Conservation (phyloP, 257 asterid species). For the Solanum etuberosum region DNA sequence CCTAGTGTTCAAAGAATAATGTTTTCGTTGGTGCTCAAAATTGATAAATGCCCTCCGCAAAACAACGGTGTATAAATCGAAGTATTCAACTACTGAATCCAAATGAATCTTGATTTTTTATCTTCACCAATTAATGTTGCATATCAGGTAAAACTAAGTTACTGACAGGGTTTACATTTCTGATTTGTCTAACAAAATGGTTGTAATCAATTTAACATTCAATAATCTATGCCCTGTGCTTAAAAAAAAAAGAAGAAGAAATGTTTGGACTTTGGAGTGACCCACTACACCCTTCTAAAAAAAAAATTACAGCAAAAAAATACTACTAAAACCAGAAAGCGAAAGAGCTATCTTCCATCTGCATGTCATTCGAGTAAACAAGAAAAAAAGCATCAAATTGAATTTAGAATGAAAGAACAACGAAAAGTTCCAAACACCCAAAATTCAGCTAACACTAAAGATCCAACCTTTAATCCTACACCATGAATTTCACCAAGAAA, state of each 20-base stretch:
- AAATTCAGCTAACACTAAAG: background rate
- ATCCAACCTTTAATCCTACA: background rate
- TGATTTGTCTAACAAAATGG: background rate
- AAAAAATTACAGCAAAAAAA: background rate
- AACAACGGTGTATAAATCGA: background rate
- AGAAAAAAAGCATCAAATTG: background rate
- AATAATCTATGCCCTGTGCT: conserved; percentile 2
- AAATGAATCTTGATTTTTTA: background rate
- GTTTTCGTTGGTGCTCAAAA: background rate
- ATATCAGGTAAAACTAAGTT: background rate
- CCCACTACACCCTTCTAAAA: background rate
- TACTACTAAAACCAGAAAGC: background rate
- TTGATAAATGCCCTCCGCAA: background rate
- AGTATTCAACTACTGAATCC: background rate
- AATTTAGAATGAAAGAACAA: background rate
- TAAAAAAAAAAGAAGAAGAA: background rate
- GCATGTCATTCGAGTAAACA: background rate
- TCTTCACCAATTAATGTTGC: background rate
- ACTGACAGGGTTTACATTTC: background rate
- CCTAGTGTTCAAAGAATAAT: background rate
- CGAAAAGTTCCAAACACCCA: background rate
- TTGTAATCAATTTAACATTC: background rate
- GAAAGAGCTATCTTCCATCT: background rate
- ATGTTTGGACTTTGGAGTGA: conserved; percentile 16
- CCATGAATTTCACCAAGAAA: background rate